These are phyloP conservation scores for Miscanthus sacchariflorus DNA, from an alignment of 202 grass and related monocot genomes.

Conservation along the genomic window DNA sequence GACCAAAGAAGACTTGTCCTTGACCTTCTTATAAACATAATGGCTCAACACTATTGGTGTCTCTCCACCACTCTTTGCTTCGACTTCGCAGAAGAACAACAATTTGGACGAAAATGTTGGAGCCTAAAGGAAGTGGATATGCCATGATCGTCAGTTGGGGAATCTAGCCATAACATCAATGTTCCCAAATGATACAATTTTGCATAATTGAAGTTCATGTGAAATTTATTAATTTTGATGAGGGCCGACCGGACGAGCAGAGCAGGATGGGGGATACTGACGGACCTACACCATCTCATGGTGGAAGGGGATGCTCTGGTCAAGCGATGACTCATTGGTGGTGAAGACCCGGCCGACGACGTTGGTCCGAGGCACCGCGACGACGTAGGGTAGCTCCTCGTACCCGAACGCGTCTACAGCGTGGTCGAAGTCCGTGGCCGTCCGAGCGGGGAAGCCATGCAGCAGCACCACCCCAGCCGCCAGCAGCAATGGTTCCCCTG, in stretches of 20 bases:
- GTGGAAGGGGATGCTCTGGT: slow-evolving; percentile 64
- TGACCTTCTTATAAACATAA: slow-evolving; percentile 70
- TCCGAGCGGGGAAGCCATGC: slow-evolving; percentile 58
- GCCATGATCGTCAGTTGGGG: no score
- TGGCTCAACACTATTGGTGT: slow-evolving; percentile 88
- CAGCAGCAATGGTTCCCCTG: no score
- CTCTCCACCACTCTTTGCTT: slow-evolving; percentile 71
- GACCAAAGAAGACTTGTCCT: no score
- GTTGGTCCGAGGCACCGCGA: slow-evolving; percentile 83
- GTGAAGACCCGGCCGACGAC: slow-evolving; percentile 87
- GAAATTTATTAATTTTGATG: not conserved
- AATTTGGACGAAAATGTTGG: slow-evolving; percentile 77
- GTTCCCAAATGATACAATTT: no score
- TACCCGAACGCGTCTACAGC: slow-evolving; percentile 81
- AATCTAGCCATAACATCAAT: no score
- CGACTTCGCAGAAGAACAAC: slow-evolving; percentile 93
- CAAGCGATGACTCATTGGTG: slow-evolving; percentile 69
- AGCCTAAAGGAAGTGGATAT: slow-evolving; percentile 44
- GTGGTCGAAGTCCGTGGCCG: slow-evolving; percentile 70
- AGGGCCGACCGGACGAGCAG: no score
- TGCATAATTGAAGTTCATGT: no score
- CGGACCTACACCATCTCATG: slow-evolving; percentile 94
- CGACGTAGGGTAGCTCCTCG: slow-evolving; percentile 90
- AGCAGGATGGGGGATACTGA: no score
- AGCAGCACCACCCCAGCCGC: no score